phyloP scores from a whole-genome alignment of 257 asterid species.

The Fraxinus cuspidata region DNA sequence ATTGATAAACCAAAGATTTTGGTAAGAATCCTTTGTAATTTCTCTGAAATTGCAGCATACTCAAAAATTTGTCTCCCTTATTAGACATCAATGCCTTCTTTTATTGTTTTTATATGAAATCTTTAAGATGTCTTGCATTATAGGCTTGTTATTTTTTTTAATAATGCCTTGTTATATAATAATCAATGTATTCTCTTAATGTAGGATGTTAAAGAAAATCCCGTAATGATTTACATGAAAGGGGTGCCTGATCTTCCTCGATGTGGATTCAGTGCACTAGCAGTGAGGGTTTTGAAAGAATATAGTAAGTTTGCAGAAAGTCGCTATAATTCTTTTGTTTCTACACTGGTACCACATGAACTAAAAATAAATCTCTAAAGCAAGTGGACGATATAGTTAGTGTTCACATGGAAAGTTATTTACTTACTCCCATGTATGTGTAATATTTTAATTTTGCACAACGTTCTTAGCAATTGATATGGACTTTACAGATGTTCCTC shows the following conservation, averaged over 20 bases:
- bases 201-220: conserved; percentile 90
- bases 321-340: conserved; percentile 5
- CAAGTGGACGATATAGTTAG: neutral
- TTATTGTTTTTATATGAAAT: neutral
- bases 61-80: neutral
- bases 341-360: neutral
- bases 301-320: conserved; percentile 57
- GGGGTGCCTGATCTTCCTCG: conserved; percentile 87
- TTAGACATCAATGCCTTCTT: neutral
- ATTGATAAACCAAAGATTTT: neutral
- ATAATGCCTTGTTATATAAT: conserved; percentile 20
- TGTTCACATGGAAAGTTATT: conserved; percentile 11
- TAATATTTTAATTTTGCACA: neutral
- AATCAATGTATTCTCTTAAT: conserved; percentile 28
- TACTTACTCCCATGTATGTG: neutral
- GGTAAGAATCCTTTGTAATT: neutral
- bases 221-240: conserved; percentile 97
- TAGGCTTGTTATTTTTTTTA: neutral
- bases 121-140: neutral
- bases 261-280: conserved; percentile 94
- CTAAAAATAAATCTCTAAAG: neutral
- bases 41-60: neutral
- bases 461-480: conserved; percentile 24
- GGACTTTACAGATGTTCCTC: conserved; percentile 62
- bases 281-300: conserved; percentile 81